Conservation (phyloP, 176 grass and related monocot genomes). For the Avena eriantha region DNA sequence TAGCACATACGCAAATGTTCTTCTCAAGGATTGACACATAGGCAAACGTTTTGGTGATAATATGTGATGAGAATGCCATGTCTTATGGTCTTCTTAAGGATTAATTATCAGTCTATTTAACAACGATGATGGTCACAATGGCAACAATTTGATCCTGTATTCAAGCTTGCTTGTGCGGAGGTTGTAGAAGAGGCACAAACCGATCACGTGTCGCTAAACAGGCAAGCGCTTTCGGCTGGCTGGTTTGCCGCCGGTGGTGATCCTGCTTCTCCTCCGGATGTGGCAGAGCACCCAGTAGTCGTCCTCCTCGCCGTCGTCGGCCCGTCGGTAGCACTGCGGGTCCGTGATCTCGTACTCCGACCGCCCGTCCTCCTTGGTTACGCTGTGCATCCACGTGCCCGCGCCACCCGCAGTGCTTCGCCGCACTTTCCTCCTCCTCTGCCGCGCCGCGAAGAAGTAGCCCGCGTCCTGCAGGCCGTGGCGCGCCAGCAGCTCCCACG, state of each 20-base stretch:
- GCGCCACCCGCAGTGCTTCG: background rate
- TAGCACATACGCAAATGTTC: no score
- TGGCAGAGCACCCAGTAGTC: slow-evolving; percentile 58
- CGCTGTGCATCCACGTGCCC: slow-evolving; percentile 37
- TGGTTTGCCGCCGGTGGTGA: background rate
- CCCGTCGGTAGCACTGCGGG: slow-evolving; percentile 46
- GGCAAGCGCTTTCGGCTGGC: background rate
- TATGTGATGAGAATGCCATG: no score
- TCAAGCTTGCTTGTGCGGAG: no score
- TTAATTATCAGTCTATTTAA: no score
- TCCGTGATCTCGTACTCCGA: slow-evolving; percentile 60
- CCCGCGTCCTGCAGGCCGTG: background rate
- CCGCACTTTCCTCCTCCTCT: background rate
- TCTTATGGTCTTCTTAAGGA: no score
- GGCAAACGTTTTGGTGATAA: no score
- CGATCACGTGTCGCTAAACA: no score
- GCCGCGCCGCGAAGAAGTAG: slow-evolving; percentile 43
- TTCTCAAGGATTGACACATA: no score
- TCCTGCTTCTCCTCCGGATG: slow-evolving; percentile 25
- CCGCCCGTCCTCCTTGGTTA: background rate
- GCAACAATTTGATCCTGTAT: no score
- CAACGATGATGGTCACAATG: no score
- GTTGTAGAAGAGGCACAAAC: no score
- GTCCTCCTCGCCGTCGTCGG: slow-evolving; percentile 46
- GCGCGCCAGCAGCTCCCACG: slow-evolving; percentile 47